Percentiles rank a stretch among this genome's conserved stretches.
Conservation (phyloP, 2,329 filamentous ascomycete genomes). For the Bipolaris bicolor region DNA sequence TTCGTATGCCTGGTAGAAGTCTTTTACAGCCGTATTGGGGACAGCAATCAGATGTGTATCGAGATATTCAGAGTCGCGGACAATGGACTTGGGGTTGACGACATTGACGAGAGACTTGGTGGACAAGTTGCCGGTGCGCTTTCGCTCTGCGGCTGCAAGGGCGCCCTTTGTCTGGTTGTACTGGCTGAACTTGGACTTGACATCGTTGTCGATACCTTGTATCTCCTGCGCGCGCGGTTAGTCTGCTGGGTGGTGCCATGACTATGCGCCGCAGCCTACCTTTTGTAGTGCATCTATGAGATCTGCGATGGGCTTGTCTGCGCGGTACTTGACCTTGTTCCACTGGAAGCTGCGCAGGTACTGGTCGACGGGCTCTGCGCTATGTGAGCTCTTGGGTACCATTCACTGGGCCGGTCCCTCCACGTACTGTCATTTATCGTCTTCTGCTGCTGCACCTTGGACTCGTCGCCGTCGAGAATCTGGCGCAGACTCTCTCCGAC, state of each 20-base stretch:
- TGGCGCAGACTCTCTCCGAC: slow-evolving; percentile 83
- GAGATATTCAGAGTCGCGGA: slow-evolving; percentile 93
- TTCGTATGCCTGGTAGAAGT: slow-evolving; percentile 90
- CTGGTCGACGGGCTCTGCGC: slow-evolving; percentile 87
- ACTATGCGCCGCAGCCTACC: slow-evolving; percentile 54
- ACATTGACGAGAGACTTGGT: slow-evolving; percentile 93
- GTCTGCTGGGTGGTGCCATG: not conserved
- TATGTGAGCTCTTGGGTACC: slow-evolving; percentile 7
- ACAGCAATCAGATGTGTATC: slow-evolving; percentile 94
- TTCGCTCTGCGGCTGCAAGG: slow-evolving; percentile 79
- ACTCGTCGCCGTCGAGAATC: slow-evolving; percentile 83
- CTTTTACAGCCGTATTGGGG: slow-evolving; percentile 78
- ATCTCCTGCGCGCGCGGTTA: slow-evolving; percentile 68
- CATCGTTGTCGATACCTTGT: slow-evolving; percentile 90
- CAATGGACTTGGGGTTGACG: slow-evolving; percentile 73
- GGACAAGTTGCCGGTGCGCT: slow-evolving; percentile 90
- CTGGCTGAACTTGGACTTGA: slow-evolving; percentile 91
- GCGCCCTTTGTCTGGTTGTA: slow-evolving; percentile 92
- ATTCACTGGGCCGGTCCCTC: not conserved
- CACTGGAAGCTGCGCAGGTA: slow-evolving; percentile 89
- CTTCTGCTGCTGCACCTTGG: slow-evolving; percentile 84
- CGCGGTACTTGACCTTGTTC: slow-evolving; percentile 98
- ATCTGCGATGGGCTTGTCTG: slow-evolving; percentile 87
- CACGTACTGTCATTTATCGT: slow-evolving; percentile 83
- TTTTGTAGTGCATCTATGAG: slow-evolving; percentile 88